Base-by-base conservation (phyloP, 2,329 filamentous ascomycete genomes). In the Sclerotinia borealis region DNA sequence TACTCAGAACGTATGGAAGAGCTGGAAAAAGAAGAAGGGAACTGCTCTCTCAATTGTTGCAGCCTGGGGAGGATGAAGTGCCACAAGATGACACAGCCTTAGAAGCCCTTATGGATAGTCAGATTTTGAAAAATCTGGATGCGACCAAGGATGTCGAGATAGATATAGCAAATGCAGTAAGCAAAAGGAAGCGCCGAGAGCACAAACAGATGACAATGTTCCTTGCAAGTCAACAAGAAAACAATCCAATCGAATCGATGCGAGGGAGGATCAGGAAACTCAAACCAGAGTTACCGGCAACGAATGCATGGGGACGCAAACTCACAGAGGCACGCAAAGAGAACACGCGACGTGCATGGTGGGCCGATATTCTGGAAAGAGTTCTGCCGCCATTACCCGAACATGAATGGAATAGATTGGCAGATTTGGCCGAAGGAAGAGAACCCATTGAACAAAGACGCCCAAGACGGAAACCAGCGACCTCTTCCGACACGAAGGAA, bases 381-480 rank as follows among this genome's bases (percentile, higher is more conserved):
- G 66, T 85, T 8, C 75, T 84, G 68, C 82, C 83, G n/a, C 85
- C 85, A 0, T 64, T 88, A 19, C 77, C 78, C 8, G 74, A 72
- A 34, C 75, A 76, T 22, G 83, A 87, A 69, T 88, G 84, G 84
- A 77, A 86, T 17, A 70, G 79, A 17, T 73, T 88, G n/a, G 73
- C 73, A n/a, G 73, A 74, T 29, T 68, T 88, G 41, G 77, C 77
- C 3, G 66, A 69, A 9, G 84, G 73, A 17, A 56, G 25, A 11
- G 49, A 68, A 34, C 65, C 63, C 31, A 22, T 69, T 13, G 64
- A 68, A 34, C 22, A 51, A 22, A 39, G 41, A 25, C 67, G 63
- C 17, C 49, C 58, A 27, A 66, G 64, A n/a, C 68, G 71, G 15
- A 77, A 43, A 58, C 31, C 62, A n/a, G 55, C 39, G 3, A 31